Percentiles rank a stretch among this genome's conserved stretches.
Conservation (phyloP, 306 rosid species). For the Cucurbita ficifolia region DNA sequence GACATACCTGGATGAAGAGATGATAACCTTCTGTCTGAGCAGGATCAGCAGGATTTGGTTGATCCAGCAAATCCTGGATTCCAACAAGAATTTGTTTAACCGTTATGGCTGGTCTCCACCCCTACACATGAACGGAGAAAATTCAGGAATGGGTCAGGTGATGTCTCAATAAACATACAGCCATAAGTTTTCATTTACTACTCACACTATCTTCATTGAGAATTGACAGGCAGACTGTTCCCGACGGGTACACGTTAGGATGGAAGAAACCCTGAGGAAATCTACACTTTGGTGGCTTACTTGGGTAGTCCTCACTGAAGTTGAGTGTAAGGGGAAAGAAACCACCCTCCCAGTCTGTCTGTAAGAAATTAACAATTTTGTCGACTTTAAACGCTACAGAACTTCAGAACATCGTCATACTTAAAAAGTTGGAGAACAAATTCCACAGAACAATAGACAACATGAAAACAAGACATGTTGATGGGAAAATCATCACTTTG, state of each 20-base stretch:
- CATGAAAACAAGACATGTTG: too few species aligned
- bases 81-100: conserved; percentile 96
- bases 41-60: conserved; percentile 92
- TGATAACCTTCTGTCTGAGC: conserved; percentile 99
- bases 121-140: conserved; percentile 28
- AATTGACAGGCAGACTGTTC: conserved; percentile 92
- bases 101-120: conserved; percentile 98
- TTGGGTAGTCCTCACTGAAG: conserved; percentile 98
- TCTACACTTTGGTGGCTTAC: conserved; percentile 95
- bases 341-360: conserved; percentile 99
- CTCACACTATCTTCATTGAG: conserved; percentile 94
- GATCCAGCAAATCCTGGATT: conserved; percentile 85
- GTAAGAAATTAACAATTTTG: conserved; percentile 17
- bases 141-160: neutral
- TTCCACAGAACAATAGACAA: neutral
- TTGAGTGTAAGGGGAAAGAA: conserved; percentile 75
- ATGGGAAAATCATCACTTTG: neutral
- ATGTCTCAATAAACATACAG: neutral
- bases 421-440: too few species aligned
- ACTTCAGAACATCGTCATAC: neutral
- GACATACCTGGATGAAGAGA: conserved; percentile 81
- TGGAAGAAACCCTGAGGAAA: conserved; percentile 91
- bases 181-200: neutral
- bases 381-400: neutral
- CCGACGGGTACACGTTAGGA: conserved; percentile 97